A percentile compares a stretch with the other conserved stretches of the same genome.
phyloP scores from a whole-genome alignment of 2,329 filamentous ascomycete species.

The Aspergillus sp. region DNA sequence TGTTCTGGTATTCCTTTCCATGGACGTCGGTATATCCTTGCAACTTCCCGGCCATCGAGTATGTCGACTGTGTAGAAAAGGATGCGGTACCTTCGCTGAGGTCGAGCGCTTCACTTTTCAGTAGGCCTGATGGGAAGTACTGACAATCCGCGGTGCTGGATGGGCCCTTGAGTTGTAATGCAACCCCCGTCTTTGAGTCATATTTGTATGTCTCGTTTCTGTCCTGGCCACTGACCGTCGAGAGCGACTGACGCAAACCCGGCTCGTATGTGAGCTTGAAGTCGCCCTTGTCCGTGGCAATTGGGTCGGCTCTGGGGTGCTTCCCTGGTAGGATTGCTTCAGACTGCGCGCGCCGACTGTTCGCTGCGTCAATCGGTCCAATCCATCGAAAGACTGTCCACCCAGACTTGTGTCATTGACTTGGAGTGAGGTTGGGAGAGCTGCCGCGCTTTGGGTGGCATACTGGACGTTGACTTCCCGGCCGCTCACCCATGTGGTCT shows the following conservation, averaged over 20 bases:
- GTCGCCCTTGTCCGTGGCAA: neutral
- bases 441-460: neutral
- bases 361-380: neutral
- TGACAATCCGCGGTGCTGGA: no score
- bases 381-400: neutral
- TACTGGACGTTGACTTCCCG: neutral
- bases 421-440: neutral
- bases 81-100: neutral
- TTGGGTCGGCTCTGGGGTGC: neutral
- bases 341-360: neutral
- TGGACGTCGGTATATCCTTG: constrained; percentile 6
- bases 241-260: no score
- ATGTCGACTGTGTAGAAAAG: neutral
- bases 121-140: neutral
- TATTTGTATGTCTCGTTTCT: no score
- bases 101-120: neutral
- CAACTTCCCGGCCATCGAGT: constrained; percentile 15
- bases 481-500: neutral
- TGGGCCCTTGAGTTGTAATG: no score
- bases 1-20: constrained; percentile 1
- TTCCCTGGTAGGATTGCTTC: neutral
- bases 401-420: neutral
- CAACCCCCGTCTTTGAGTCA: no score
- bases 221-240: no score
- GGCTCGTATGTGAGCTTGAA: no score